Evolutionary conservation across 1,139 yeast genomes (phyloP).

Genomic region (Lodderomyces elongisporus): DNA sequence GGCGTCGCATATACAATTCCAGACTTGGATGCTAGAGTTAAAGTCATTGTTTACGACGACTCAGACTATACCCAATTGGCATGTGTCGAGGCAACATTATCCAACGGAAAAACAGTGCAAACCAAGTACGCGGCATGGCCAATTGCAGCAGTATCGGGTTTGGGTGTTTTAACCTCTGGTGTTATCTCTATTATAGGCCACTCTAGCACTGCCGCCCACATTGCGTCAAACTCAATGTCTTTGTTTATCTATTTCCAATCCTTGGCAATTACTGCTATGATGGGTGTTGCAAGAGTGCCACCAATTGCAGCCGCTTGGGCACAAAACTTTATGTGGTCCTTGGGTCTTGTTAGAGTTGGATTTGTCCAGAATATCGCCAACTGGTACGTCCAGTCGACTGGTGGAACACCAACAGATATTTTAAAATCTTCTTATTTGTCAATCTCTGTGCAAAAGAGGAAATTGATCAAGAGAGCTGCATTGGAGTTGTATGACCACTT

Average conservation of each 20-base stretch:
- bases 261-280: slow-evolving; percentile 88
- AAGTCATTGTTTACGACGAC: slow-evolving; percentile 51
- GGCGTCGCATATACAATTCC: slow-evolving; percentile 86
- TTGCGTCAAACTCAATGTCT: slow-evolving; percentile 92
- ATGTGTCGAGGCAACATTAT: slow-evolving; percentile 83
- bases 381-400: slow-evolving; percentile 97
- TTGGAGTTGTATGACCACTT: slow-evolving; percentile 2
- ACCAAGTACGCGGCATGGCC: slow-evolving; percentile 97
- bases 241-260: slow-evolving; percentile 91
- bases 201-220: slow-evolving; percentile 91
- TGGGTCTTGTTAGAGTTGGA: slow-evolving; percentile 77
- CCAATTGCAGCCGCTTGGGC: slow-evolving; percentile 99
- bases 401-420: slow-evolving; percentile 79
- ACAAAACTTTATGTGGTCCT: slow-evolving; percentile 93
- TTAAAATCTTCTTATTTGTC: slow-evolving; percentile 54
- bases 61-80: slow-evolving; percentile 53
- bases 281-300: slow-evolving; percentile 90
- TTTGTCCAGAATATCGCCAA: slow-evolving; percentile 83
- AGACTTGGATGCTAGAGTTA: slow-evolving; percentile 87
- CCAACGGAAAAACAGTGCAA: slow-evolving; percentile 92
- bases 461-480: slow-evolving; percentile 6
- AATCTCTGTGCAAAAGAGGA: slow-evolving; percentile 69
- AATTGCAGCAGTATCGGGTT: slow-evolving; percentile 84
- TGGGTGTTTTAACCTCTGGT: slow-evolving; percentile 85
- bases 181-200: slow-evolving; percentile 84